Evolutionary conservation across 169 alveolate genomes (phyloP), one percentile per base, ranked within the genome.

Genomic region (Babesia gibsoni): DNA sequence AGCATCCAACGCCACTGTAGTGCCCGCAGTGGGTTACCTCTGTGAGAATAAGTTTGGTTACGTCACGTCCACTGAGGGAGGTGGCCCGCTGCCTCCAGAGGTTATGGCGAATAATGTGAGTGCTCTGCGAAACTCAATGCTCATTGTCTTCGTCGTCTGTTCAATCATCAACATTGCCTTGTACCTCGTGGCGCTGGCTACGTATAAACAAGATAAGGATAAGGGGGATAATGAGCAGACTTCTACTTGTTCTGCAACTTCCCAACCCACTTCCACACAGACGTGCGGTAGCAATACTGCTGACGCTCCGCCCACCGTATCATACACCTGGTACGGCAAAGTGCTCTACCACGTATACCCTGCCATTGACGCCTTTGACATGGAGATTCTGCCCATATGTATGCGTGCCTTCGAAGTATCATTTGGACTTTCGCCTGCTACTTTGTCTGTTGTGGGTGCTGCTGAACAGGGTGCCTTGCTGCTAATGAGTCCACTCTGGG

Each of bases 341-440:
- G 18, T 43, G 10, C 3, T 61, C 20, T 61, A 61, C 45, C 58
- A 61, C 33, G 30, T 61, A 22, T 18, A 30, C 48, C 27, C 58
- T n/a, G 42, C 46, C 58, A 10, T 45, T 6, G 72, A 61, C 5
- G 72, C 61, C 0, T 61, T 45, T 22, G 72, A 61, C 22, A 33
- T 27, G 14, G 61, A 61, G 58, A 23, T 46, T 6, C 2, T 43
- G 10, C 33, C 57, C 32, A 33, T 61, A 4, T 61, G 72, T 33
- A 80, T 92, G 74, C 80, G 97, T 52, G 96, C 96, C 10, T 72
- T 93, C 49, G 97, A 93, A 67, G 84, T 85, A 9, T 94, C 92
- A 54, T 78, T 93, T 46, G 79, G 84, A 33, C 84, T 93, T 37
- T 82, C 85, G 25, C 95, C 97, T 0, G 69, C 89, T 23, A 73